These are phyloP conservation scores for Saccharomycopsis hybrid DNA, from an alignment of 1,139 yeast genomes.

Conservation along the genomic window DNA sequence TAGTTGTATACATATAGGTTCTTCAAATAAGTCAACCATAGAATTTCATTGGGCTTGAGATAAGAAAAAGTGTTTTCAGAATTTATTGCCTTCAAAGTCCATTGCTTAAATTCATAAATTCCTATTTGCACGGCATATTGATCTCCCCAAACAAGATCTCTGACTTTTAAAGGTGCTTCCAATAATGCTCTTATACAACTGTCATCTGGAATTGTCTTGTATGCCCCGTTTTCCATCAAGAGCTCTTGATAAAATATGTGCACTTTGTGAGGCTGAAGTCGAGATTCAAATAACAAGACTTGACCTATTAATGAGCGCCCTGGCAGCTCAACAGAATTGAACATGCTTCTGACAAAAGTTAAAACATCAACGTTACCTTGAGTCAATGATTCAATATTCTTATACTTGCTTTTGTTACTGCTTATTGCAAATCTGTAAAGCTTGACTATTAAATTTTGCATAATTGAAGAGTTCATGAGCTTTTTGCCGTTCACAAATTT, in stretches of 20 bases:
- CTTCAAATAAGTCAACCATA: constrained; percentile 48
- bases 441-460: constrained; percentile 22
- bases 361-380: constrained; percentile 2
- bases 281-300: constrained; percentile 40
- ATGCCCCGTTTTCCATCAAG: constrained; percentile 17
- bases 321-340: constrained; percentile 21
- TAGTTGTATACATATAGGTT: constrained; percentile 45
- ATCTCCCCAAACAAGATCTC: constrained; percentile 38
- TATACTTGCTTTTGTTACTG: neutral
- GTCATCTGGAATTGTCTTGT: no score
- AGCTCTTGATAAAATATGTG: constrained; percentile 31
- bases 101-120: constrained; percentile 46
- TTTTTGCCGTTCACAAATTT: neutral
- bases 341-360: constrained; percentile 23
- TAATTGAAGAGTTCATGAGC: constrained; percentile 10
- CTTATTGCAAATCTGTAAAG: constrained; percentile 17
- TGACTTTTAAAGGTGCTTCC: constrained; percentile 30
- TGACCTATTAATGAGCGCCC: constrained; percentile 23
- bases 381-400: constrained; percentile 7
- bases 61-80: constrained; percentile 21
- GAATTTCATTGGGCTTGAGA: constrained; percentile 39
- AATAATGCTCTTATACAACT: constrained; percentile 41
- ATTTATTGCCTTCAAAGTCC: constrained; percentile 28
- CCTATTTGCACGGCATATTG: constrained; percentile 57
- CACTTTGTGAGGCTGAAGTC: constrained; percentile 33